Evolutionary conservation across 2,329 filamentous ascomycete genomes (phyloP).

Genomic region (Periglandula ipomoeae): DNA sequence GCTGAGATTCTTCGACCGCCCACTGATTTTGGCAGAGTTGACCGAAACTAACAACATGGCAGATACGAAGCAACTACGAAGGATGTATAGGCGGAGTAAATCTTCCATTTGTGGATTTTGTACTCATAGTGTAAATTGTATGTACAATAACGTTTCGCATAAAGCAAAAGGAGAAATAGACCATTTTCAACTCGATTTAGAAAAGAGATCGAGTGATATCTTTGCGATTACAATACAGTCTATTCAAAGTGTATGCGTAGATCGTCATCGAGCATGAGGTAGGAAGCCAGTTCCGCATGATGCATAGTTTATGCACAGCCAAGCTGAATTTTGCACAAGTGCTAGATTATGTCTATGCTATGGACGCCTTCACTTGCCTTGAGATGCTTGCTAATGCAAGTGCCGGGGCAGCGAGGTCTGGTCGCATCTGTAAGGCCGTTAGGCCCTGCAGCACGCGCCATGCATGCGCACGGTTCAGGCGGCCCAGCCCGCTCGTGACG

Average conservation of each 20-base stretch:
- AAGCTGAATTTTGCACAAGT: not conserved
- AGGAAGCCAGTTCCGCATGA: too few species aligned
- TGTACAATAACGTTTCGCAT: not conserved
- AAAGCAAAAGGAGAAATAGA: not conserved
- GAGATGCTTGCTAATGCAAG: not conserved
- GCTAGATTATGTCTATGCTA: too few species aligned
- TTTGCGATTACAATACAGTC: too few species aligned
- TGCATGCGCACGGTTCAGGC: conserved; percentile 18
- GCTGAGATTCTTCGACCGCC: not conserved
- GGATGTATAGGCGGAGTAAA: conserved; percentile 22
- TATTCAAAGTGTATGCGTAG: too few species aligned
- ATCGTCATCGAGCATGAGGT: too few species aligned
- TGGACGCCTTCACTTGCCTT: too few species aligned
- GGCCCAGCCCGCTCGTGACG: not conserved
- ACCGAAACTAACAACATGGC: conserved; percentile 4
- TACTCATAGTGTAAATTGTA: conserved; percentile 6
- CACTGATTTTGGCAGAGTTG: not conserved
- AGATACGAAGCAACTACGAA: conserved; percentile 57
- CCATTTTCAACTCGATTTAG: not conserved
- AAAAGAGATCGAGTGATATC: too few species aligned
- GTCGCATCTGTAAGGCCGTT: too few species aligned
- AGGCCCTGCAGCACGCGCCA: too few species aligned
- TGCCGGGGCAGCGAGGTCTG: too few species aligned
- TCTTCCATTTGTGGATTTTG: not conserved
- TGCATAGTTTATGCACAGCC: not conserved